These are phyloP conservation scores for Aspergillus sp. DNA, from an alignment of 2,329 filamentous ascomycete species.

Conservation along the genomic window DNA sequence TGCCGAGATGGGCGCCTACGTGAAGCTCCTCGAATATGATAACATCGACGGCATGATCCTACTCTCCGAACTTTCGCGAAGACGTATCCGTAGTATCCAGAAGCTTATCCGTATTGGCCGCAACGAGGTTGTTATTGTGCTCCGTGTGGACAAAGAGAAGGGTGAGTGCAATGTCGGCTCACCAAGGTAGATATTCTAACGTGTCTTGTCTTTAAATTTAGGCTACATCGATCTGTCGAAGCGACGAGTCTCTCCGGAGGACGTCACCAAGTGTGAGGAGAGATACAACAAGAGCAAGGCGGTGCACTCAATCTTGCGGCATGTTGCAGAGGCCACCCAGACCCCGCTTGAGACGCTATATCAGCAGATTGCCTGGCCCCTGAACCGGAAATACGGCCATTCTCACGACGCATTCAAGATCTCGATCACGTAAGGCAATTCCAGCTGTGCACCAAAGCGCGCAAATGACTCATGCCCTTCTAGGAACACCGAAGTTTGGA, in stretches of 20 bases:
- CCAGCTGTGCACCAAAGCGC: not conserved
- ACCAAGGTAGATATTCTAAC: slow-evolving; percentile 19
- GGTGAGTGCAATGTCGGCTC: slow-evolving; percentile 51
- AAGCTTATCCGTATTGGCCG: slow-evolving; percentile 97
- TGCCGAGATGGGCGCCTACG: slow-evolving; percentile 99
- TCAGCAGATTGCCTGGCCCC: slow-evolving; percentile 90
- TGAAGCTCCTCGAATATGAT: slow-evolving; percentile 99
- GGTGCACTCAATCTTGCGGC: slow-evolving; percentile 97
- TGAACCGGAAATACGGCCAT: slow-evolving; percentile 97
- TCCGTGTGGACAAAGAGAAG: slow-evolving; percentile 99
- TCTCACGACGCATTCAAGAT: slow-evolving; percentile 98
- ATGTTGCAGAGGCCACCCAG: slow-evolving; percentile 95
- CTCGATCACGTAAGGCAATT: slow-evolving; percentile 78
- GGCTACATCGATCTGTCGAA: slow-evolving; percentile 98
- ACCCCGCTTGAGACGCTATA: slow-evolving; percentile 94
- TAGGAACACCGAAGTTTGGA: slow-evolving; percentile 94
- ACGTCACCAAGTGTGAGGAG: slow-evolving; percentile 98
- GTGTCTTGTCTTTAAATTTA: slow-evolving; percentile 29
- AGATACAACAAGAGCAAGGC: slow-evolving; percentile 99
- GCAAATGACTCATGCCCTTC: slow-evolving; percentile 12
- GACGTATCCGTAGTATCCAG: slow-evolving; percentile 98
- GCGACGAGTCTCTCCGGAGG: slow-evolving; percentile 94
- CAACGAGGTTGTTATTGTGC: slow-evolving; percentile 97
- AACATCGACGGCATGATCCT: slow-evolving; percentile 99
- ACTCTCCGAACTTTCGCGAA: slow-evolving; percentile 92